Evolutionary conservation across 2,329 filamentous ascomycete genomes (phyloP), one percentile per base, ranked within the genome.

Genomic region (Aspergillus floridensis): DNA sequence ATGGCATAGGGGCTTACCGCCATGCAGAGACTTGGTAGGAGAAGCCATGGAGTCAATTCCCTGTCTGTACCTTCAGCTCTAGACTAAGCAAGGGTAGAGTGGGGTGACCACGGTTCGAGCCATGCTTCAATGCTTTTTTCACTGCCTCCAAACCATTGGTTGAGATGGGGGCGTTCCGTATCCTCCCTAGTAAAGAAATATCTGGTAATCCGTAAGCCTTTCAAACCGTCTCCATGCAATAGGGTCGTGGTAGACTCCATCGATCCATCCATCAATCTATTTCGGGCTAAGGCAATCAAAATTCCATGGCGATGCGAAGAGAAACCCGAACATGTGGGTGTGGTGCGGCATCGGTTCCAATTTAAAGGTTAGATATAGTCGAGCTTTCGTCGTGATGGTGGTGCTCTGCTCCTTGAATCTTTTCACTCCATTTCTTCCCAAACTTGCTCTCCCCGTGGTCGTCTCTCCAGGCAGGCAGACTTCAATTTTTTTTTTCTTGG

Each of bases 361-460:
- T 58, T 63, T 63, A 59, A 65, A 64, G 32, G 19, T 53, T 57
- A 49, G 51, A 56, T 53, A 19, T 29, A 21, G 58, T 56, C 56
- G 53, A 50, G 48, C 44, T 22, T 47, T 50, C 26, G 41, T 26
- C 14, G 53, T 35, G 11, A 35, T 26, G 16, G 26, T 29, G 26
- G 26, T 29, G 26, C 26, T 10, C 22, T 57, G 24, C 57, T 47
- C 52, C 57, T 50, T 8, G 26, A 11, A 8, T 29, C 44, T 47
- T 46, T 29, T 21, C 31, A n/a, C 21, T 24, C 52, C 38, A 32
- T 49, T 47, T 56, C 57, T 47, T 44, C 46, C 16, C 38, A 44
- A 29, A 49, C 44, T 49, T 41, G 16, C 19, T 44, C 26, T 55
- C 41, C 32, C 24, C 32, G 53, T 55, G 44, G 41, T 21, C 53